These are phyloP conservation scores for Lolium rigidum DNA, from an alignment of 176 grass and related monocot species.

Conservation along the genomic window DNA sequence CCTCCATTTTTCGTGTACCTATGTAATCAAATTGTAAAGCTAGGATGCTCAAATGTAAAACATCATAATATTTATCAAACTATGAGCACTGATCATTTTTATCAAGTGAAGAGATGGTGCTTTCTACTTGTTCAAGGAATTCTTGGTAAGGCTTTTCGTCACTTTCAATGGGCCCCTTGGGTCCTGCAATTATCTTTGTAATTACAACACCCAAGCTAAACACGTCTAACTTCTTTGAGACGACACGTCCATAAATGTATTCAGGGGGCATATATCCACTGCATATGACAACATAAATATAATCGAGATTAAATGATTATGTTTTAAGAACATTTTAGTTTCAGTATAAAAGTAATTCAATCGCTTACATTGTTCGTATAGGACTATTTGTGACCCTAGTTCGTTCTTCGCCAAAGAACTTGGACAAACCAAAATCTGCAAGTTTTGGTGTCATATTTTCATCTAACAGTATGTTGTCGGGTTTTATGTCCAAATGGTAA, in stretches of 20 bases:
- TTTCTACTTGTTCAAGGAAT: not conserved
- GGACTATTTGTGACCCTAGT: not conserved
- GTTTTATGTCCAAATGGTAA: not conserved
- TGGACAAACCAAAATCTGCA: not conserved
- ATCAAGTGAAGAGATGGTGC: not conserved
- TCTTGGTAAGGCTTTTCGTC: not conserved
- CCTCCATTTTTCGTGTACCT: too few relatives aligned
- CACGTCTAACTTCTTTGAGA: not conserved
- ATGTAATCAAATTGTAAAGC: too few relatives aligned
- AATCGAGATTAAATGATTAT: not conserved
- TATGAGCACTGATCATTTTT: not conserved
- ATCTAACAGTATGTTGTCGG: not conserved
- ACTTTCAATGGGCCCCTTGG: not conserved
- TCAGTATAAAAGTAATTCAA: not conserved
- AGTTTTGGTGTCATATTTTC: not conserved
- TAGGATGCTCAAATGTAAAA: too few relatives aligned
- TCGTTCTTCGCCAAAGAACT: not conserved
- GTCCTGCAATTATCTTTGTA: not conserved
- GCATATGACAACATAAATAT: not conserved
- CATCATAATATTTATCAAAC: too few relatives aligned
- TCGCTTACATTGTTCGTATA: not conserved
- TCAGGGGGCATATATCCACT: not conserved
- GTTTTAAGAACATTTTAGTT: not conserved
- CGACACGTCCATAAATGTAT: not conserved
- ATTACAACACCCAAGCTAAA: slow-evolving; percentile 1